A percentile compares a stretch with the other conserved stretches of the same genome.
These are phyloP conservation scores for Microbotryum silenes-acaulis DNA, from an alignment of 1,284 basidiomycete genomes.

Conservation along the genomic window DNA sequence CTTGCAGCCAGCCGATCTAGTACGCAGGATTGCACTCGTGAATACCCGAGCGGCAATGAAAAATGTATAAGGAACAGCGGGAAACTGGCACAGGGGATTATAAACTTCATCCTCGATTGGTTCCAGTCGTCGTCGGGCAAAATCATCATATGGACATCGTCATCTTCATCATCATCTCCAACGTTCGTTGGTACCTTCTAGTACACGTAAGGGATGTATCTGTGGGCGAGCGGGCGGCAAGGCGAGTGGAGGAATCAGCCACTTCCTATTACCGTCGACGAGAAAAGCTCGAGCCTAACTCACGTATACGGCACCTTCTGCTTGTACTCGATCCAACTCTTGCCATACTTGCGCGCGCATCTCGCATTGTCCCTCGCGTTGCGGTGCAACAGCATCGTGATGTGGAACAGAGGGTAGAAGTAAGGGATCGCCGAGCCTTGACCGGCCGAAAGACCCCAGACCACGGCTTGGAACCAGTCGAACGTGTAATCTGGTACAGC, in stretches of 20 bases:
- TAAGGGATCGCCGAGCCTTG: constrained; percentile 80
- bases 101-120: too few species aligned
- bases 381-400: constrained; percentile 77
- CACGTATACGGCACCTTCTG: constrained; percentile 41
- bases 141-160: too few species aligned
- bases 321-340: constrained; percentile 90
- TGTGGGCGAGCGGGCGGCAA: not conserved
- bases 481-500: constrained; percentile 46
- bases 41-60: too few species aligned
- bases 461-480: constrained; percentile 79
- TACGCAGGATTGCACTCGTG: too few species aligned
- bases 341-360: constrained; percentile 79
- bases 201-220: constrained; percentile 36
- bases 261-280: not conserved
- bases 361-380: constrained; percentile 86
- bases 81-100: too few species aligned
- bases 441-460: constrained; percentile 84
- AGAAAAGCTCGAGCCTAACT: constrained; percentile 1
- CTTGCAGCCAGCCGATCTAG: too few species aligned
- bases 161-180: too few species aligned
- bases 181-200: not conserved
- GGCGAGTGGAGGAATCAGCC: not conserved
- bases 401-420: constrained; percentile 91
- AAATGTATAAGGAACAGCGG: too few species aligned
- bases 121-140: too few species aligned